Evolutionary conservation across 805 yeast genomes (phyloP), one percentile per base, ranked within the genome.

Genomic region (Hanseniaspora guilliermondii): DNA sequence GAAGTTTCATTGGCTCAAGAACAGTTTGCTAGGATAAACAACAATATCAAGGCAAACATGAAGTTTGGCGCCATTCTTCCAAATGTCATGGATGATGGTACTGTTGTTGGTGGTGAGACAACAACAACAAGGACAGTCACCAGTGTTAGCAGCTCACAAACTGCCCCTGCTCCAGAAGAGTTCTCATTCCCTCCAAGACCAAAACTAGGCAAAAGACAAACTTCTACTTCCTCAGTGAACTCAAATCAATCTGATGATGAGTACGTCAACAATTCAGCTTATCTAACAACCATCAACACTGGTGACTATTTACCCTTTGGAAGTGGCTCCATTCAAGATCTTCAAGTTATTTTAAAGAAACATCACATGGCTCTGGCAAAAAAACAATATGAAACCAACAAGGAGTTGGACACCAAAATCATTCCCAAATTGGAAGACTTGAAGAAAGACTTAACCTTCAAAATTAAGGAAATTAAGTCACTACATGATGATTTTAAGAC

Each of bases 1-100:
- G 94, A 87, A 62, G 82, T 80, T 44, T 83, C 87, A 5, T 74
- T 80, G 33, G 87, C 85, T 45, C 88, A 86, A 65, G 95, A 87
- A 67, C 93, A 86, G 63, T 77, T 84, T 56, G 76, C 76, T 25
- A 65, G 57, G 76, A 82, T 60, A 71, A 91, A 60, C 85, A 82
- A 64, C 80, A 85, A 64, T 68, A 76, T 87, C 53, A 87, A 84
- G 62, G 84, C 82, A 60, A 80, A 87, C 19, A 80, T 83, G 33
- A 68, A 67, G 57, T 68, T 68, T 53, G 63, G 65, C 4, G 25
- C 52, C 4, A 65, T 68, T 47, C 53, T 61, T 64, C 80, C 67
- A 1, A 70, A 67, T 57, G 48, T 65, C 9, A 65, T 65, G 40
- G 70, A 64, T 4, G 58, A 60, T 17, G 68, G 68, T 50, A 68